These are phyloP conservation scores for Rubus parviflorus DNA, from an alignment of 306 rosid genomes.

Conservation along the genomic window DNA sequence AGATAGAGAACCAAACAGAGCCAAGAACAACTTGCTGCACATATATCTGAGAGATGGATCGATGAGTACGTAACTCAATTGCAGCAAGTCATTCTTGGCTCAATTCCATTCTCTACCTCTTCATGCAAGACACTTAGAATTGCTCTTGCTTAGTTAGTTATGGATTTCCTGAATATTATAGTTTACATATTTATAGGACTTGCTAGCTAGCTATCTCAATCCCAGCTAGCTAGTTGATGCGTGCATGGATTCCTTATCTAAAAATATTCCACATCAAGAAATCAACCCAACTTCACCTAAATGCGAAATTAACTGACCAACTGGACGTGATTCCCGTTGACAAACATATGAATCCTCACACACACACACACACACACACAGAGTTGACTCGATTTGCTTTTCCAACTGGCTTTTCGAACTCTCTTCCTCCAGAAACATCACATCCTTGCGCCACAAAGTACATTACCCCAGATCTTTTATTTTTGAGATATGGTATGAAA, in stretches of 20 bases:
- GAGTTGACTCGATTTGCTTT: background rate
- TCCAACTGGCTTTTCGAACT: background rate
- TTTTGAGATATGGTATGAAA: no score
- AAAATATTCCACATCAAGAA: conserved; percentile 1
- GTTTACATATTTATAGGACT: conserved; percentile 6
- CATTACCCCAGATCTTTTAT: no score
- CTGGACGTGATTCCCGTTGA: background rate
- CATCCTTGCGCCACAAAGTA: background rate
- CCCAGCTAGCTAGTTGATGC: background rate
- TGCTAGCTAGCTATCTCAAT: background rate
- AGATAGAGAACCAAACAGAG: conserved; percentile 14
- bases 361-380: background rate
- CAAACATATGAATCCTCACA: background rate
- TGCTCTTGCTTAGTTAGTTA: background rate
- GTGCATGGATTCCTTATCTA: conserved; percentile 1
- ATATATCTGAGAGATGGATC: background rate
- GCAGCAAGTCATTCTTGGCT: conserved; percentile 29
- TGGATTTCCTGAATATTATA: background rate
- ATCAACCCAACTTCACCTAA: background rate
- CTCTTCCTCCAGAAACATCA: background rate
- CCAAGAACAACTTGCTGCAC: conserved; percentile 13
- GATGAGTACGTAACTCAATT: background rate
- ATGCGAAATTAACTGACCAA: background rate
- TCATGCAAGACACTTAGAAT: conserved; percentile 14
- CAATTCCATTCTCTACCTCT: conserved; percentile 18